Base-by-base conservation (phyloP, 2,329 filamentous ascomycete species). In the Colletotrichum sp. region DNA sequence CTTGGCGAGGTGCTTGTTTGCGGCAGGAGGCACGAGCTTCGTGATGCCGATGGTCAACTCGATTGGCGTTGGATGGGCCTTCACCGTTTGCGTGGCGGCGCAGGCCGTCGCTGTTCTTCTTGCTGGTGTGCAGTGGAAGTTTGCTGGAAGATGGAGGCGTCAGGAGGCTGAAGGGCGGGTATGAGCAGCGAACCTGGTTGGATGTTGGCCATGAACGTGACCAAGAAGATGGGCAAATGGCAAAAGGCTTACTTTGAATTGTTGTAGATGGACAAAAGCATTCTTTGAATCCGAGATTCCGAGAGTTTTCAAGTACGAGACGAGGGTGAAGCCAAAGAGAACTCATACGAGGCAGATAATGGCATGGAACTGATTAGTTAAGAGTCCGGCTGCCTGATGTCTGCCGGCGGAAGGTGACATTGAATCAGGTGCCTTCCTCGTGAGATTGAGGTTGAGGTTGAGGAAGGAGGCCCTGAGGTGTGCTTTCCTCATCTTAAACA, bases 1-100 rank as follows among this genome's bases (percentile, higher is more conserved):
- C 76, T 83, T 91, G 4, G 87, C 87, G 1, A 80, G 89, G 48
- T 91, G 89, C 76, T 77, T 90, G 3, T 84, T 89, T 36, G 89
- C 87, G 0, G 90, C 89, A 1, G 88, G 85, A 0, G 88, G 73
- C 12, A 75, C 69, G 15, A 75, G 86, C 24, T 85, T 87, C 13
- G 82, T 90, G 4, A 86, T 89, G 81, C 88, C 88, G 0, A 83
- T 91, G 81, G 84, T 90, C 8, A 82, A 87, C 67, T 81, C 79
- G 2, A 83, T 89, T 58, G 69, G 73, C 2, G 73, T 75, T 15
- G 73, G 73, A 7, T 75, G 69, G 73, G 62, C 87, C 0, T 90
- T 89, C 73, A 89, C 88, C 0, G 82, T 89, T 13, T 88, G 86
- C 76, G 84, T 82, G 18, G 81, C 77, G 30, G 82, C 84, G 2